Percentiles rank a stretch among this genome's conserved stretches.
Conservation (phyloP, 2,329 filamentous ascomycete species). For the Zymoseptoria tritici region DNA sequence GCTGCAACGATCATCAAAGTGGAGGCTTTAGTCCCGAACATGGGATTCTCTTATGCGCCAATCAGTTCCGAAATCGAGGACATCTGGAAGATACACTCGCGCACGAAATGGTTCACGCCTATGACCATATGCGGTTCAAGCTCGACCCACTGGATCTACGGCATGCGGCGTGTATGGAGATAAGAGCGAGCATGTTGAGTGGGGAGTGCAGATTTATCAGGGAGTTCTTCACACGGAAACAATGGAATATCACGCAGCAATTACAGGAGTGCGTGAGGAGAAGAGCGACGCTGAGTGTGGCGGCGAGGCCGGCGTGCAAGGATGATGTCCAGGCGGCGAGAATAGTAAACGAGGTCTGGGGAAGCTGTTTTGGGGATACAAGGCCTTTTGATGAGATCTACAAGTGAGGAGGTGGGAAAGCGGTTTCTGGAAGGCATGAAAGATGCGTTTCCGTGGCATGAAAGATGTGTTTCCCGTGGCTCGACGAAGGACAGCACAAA, state of each 20-base stretch:
- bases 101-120: conserved; percentile 97
- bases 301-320: conserved; percentile 69
- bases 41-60: conserved; percentile 88
- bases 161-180: conserved; percentile 94
- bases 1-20: conserved; percentile 64
- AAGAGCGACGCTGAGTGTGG: conserved; percentile 72
- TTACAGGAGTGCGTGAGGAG: conserved; percentile 86
- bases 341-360: conserved; percentile 96
- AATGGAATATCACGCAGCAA: conserved; percentile 85
- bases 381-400: conserved; percentile 97
- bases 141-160: conserved; percentile 74
- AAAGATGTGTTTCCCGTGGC: no score
- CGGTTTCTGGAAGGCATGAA: not conserved
- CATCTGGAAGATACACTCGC: conserved; percentile 90
- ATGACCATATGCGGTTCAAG: conserved; percentile 87
- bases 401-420: conserved; percentile 43
- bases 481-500: not conserved
- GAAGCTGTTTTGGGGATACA: conserved; percentile 91
- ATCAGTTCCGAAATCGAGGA: conserved; percentile 70
- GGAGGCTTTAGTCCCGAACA: conserved; percentile 82
- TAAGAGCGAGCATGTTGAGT: conserved; percentile 83
- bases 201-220: conserved; percentile 88
- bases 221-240: conserved; percentile 75
- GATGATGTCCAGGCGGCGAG: conserved; percentile 79
- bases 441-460: not conserved